Evolutionary conservation across 208 protist species (phyloP).

Genomic region (Naegleria gruberi): DNA sequence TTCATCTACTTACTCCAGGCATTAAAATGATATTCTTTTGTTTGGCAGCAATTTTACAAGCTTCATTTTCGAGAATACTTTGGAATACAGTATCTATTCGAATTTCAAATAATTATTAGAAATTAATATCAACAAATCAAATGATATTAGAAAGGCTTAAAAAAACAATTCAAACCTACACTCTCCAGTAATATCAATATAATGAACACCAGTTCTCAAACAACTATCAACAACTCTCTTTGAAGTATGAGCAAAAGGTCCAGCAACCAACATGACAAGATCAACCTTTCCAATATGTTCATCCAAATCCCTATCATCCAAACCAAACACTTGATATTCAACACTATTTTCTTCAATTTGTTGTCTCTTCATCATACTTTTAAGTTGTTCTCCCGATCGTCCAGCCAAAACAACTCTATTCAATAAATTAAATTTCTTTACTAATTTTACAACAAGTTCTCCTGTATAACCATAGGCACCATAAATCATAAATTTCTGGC

Average conservation of each 20-base stretch:
- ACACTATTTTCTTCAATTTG: neutral
- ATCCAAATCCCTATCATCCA: neutral
- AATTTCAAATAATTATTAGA: too few relatives aligned
- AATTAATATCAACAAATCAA: too few relatives aligned
- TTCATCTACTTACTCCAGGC: neutral
- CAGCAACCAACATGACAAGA: neutral
- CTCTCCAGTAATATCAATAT: conserved; percentile 10
- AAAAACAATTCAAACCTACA: neutral
- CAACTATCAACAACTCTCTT: neutral
- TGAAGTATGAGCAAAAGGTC: neutral
- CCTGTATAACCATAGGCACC: neutral
- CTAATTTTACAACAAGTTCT: neutral
- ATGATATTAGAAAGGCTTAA: neutral
- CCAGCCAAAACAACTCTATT: neutral
- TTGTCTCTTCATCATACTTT: neutral
- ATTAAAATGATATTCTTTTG: neutral
- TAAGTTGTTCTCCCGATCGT: neutral
- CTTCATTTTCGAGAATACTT: neutral
- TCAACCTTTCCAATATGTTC: neutral
- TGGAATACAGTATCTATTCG: neutral
- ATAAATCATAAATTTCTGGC: neutral
- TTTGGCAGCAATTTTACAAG: neutral
- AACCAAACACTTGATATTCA: neutral
- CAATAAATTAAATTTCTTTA: neutral
- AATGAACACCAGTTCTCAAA: neutral